Percentiles rank a stretch among this genome's conserved stretches.
These are phyloP conservation scores for Scenedesmus sp. DNA, from an alignment of 163 green algal species.

Conservation along the genomic window DNA sequence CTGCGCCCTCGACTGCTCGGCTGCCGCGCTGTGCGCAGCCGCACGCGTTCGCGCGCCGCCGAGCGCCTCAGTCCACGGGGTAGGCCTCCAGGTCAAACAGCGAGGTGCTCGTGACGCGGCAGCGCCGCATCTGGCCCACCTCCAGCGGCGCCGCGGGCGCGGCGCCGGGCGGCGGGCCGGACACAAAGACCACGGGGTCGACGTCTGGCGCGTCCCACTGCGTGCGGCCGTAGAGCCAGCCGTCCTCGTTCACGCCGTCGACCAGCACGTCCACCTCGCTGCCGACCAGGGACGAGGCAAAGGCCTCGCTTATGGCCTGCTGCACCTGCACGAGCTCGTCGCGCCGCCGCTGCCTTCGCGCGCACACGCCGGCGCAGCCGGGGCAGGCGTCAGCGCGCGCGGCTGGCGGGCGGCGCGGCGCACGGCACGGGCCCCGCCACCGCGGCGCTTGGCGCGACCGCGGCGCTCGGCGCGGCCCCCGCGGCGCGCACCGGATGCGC, in stretches of 20 bases:
- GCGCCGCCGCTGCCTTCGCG: conserved; percentile 68
- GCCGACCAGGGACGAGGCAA: conserved; percentile 73
- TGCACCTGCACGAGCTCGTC: conserved; percentile 88
- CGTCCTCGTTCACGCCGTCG: conserved; percentile 82
- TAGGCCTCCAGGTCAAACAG: conserved; percentile 88
- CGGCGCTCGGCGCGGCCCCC: no score
- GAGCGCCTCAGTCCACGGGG: conserved; percentile 70
- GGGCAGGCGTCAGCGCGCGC: no score
- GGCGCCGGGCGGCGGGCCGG: conserved; percentile 42
- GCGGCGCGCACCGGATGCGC: conserved; percentile 23
- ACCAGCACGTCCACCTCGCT: conserved; percentile 81
- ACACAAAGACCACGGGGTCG: conserved; percentile 86
- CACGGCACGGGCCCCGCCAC: no score
- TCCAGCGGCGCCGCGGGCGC: conserved; percentile 40
- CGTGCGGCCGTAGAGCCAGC: conserved; percentile 79
- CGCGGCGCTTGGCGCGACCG: no score
- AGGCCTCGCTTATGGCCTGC: conserved; percentile 80
- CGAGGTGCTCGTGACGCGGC: conserved; percentile 64
- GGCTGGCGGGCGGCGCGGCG: no score
- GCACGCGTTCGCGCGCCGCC: no score
- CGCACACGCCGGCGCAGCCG: no score
- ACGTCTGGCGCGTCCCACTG: no score
- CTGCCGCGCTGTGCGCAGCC: no score
- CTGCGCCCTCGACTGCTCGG: no score
- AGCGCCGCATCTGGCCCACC: conserved; percentile 78